Evolutionary conservation across 345 rosid species (phyloP).

Genomic region (Linum usitatissimum): DNA sequence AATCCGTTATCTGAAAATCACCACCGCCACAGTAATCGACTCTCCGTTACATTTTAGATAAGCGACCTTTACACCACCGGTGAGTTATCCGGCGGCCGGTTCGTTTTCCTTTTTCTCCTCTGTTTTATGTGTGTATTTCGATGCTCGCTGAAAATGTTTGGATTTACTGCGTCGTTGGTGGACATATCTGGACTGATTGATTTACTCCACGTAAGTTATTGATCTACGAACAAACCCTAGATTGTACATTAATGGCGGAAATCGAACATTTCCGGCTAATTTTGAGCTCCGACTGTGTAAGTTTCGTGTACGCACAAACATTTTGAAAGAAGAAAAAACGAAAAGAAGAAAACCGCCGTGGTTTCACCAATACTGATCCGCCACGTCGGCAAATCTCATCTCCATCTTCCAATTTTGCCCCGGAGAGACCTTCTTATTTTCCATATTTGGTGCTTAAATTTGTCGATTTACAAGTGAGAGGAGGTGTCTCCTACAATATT

Average conservation of each 20-base stretch:
- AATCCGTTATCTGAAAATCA: background rate
- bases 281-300: too few species aligned
- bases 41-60: background rate
- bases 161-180: background rate
- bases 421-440: background rate
- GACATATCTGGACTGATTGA: too few species aligned
- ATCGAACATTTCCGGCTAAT: too few species aligned
- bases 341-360: background rate
- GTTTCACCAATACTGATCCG: background rate
- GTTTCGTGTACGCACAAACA: background rate
- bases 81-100: background rate
- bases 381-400: background rate
- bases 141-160: background rate
- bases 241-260: too few species aligned
- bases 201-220: too few species aligned
- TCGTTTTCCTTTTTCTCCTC: background rate
- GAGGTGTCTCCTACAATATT: too few species aligned
- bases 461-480: too few species aligned
- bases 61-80: background rate
- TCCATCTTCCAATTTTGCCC: background rate
- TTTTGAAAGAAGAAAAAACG: too few species aligned
- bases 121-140: background rate
- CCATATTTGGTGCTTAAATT: too few species aligned
- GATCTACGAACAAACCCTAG: too few species aligned
- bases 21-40: too few species aligned